Evolutionary conservation across 78 protist species (phyloP).

Genomic region (Polysphondylium violaceum): DNA sequence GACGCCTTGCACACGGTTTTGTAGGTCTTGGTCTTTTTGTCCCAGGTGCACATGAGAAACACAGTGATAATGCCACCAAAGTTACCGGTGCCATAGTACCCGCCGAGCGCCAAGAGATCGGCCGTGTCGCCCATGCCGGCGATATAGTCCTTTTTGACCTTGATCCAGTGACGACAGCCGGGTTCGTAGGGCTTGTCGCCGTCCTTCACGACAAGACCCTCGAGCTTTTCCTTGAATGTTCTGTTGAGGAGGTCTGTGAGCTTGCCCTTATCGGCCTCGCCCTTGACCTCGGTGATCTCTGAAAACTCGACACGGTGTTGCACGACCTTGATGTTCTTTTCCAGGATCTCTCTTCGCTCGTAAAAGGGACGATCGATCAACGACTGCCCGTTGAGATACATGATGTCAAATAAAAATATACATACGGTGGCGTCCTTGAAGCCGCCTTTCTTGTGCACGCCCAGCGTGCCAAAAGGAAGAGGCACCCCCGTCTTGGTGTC

Average conservation of each 20-base stretch:
- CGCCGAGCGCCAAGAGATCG: slow-evolving; percentile 93
- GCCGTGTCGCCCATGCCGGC: slow-evolving; percentile 90
- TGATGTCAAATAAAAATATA: slow-evolving; percentile 91
- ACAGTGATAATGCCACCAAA: slow-evolving; percentile 82
- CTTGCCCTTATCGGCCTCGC: neutral
- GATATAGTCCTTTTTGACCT: slow-evolving; percentile 93
- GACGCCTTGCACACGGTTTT: slow-evolving; percentile 88
- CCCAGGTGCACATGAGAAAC: slow-evolving; percentile 86
- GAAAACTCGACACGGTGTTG: slow-evolving; percentile 72
- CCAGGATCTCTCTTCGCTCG: slow-evolving; percentile 84
- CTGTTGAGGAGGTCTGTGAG: slow-evolving; percentile 37
- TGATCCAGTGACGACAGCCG: slow-evolving; percentile 92
- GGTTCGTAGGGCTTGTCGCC: slow-evolving; percentile 83
- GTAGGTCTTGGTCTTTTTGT: slow-evolving; percentile 37
- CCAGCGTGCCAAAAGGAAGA: slow-evolving; percentile 92
- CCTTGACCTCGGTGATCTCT: slow-evolving; percentile 38
- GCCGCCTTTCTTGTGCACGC: slow-evolving; percentile 86
- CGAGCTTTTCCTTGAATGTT: slow-evolving; percentile 79
- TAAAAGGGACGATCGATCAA: slow-evolving; percentile 67
- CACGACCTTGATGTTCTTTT: slow-evolving; percentile 43
- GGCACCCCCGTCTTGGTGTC: slow-evolving; percentile 74
- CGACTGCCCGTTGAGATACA: slow-evolving; percentile 86
- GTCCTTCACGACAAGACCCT: slow-evolving; percentile 93
- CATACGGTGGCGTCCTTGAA: slow-evolving; percentile 83
- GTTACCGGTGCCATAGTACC: slow-evolving; percentile 84